Conservation (phyloP, 805 yeast species). For the Candida boidinii region DNA sequence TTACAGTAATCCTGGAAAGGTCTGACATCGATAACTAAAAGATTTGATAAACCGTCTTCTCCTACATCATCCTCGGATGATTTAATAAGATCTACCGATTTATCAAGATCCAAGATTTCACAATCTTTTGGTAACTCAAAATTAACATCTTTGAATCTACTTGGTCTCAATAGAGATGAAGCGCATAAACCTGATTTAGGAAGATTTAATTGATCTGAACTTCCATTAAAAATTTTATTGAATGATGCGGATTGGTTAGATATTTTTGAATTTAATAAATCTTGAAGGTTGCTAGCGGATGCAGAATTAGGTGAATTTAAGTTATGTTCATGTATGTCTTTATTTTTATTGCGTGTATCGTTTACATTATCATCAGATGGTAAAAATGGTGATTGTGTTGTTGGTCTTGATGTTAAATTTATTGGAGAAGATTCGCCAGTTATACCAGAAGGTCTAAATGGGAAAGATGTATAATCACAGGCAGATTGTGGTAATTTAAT, state of each 20-base stretch:
- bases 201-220: no score
- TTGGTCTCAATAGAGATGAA: conserved; percentile 9
- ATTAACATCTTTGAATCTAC: conserved; percentile 15
- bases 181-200: no score
- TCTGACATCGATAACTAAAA: conserved; percentile 66
- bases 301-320: not conserved
- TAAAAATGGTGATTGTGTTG: no score
- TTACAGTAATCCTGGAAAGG: conserved; percentile 68
- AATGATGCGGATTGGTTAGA: no score
- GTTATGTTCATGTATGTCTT: no score
- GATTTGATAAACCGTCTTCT: conserved; percentile 18
- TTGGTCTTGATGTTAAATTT: no score
- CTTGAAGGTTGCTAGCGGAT: not conserved
- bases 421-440: no score
- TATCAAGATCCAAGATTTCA: conserved; percentile 9
- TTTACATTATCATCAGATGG: no score
- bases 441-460: not conserved
- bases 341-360: no score
- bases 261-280: conserved; percentile 8
- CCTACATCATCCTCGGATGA: conserved; percentile 10
- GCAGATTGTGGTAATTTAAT: no score
- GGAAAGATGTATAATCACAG: conserved; percentile 2
- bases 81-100: conserved; percentile 5
- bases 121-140: conserved; percentile 15
- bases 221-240: no score